Base-by-base conservation (phyloP, 2,329 filamentous ascomycete species). In the Ascochyta viciae-villosae region DNA sequence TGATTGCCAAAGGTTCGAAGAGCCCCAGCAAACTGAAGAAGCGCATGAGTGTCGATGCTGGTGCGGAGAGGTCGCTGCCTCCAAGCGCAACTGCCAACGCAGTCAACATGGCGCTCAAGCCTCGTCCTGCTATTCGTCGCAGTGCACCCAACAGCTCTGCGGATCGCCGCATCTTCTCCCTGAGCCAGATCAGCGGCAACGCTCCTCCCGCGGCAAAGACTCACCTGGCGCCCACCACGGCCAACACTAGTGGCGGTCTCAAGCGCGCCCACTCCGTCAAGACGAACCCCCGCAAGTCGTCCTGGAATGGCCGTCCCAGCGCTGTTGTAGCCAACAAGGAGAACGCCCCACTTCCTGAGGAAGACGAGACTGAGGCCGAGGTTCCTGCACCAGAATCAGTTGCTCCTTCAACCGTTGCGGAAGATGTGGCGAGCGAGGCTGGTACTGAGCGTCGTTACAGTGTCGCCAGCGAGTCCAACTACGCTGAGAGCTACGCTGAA, bases 111-210 rank as follows among this genome's bases (percentile, higher is more conserved):
- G 85, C 68, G 70, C 83, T 77, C 83, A 87, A 72, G 61, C 73
- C 78, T 48, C 74, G 81, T 16, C 75, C 78, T 34, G 71, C 73
- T 26, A 68, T 77, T 10, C 73, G 73, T 43, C 75, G 77, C 44
- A 78, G 76, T 54, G 65, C 70, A 16, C 68, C 73, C 24, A 67
- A 57, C 29, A 74, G 74, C 50, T 71, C 76, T 34, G 75, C 77
- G 15, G 78, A 78, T 58, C 85, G 94, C 37, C 87, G 95, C 44
- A 97, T 98, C 68, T 85, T 96, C 56, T 96, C 92, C 46, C 85
- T 98, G 33, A 96, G 89, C 73, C 91, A 97, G 76, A 96, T 98
- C 65, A 91, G 87, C 50, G 88, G 89, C 72, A 94, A 95, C 69
- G 81, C 85, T 31, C 81, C 87, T 6, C 78, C 76, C 38, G 76